Evolutionary conservation across 2,329 filamentous ascomycete species (phyloP), one percentile per base, ranked within the genome.

Genomic region (Colletotrichum phormii): DNA sequence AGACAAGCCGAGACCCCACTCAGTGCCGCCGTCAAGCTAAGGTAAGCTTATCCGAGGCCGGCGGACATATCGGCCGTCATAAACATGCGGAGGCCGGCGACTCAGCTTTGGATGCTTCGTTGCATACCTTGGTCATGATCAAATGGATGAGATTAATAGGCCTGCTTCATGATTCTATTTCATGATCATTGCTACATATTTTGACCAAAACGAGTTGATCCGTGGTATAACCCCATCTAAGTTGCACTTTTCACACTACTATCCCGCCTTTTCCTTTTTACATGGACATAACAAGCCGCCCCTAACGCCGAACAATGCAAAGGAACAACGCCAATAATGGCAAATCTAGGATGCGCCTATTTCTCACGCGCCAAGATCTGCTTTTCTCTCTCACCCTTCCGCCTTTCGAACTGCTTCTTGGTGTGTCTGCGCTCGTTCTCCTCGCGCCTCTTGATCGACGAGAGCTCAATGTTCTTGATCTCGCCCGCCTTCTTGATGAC

Each of bases 391-490:
- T 97, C 95, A 75, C 90, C 91, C 82, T 89, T 89, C 78, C 94
- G 87, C 82, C 90, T 89, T 81, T 92, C 87, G 77, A 93, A 90
- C 77, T 94, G 92, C 86, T 97, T 96, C 86, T 93, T 95, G 71
- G 91, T 93, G 82, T 99, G 96, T 82, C 94, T 95, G 76, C 97
- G 89, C 84, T 97, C 94, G 81, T 99, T 99, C 87, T 99, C 97
- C 79, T 98, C 94, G 77, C 92, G 92, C 78, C 94, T 89, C 90
- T 97, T 98, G 82, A 98, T 93, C 42, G 94, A 90, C 82, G 91
- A 91, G 78, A 98, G 82, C 83, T 98, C 97, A 80, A 97, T 95
- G 71, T 86, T 86, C 90, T 99, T 99, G 84, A 98, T 98, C 86
- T 98, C 94, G 61, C 89, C 91, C 4, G 96, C 96, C 90, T 98